Conservation (phyloP, 2,329 filamentous ascomycete species). For the Xylariaceae sp. region DNA sequence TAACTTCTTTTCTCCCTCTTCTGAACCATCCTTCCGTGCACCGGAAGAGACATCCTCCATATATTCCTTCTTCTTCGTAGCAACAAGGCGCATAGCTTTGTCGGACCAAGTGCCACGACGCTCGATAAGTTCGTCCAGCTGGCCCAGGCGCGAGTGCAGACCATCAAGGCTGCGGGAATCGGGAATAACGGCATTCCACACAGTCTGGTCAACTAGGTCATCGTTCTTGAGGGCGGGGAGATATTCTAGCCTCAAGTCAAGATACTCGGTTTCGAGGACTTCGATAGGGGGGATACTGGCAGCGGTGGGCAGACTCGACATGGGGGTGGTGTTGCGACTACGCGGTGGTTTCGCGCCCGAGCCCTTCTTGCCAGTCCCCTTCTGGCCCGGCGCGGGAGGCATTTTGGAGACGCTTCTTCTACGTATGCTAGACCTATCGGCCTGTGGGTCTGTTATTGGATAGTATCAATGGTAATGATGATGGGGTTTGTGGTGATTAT, state of each 20-base stretch:
- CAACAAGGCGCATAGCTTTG: constrained; percentile 67
- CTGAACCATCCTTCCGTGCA: constrained; percentile 44
- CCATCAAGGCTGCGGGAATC: constrained; percentile 61
- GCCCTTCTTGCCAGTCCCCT: constrained; percentile 63
- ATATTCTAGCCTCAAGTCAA: constrained; percentile 58
- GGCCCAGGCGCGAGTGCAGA: constrained; percentile 60
- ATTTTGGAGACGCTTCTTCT: constrained; percentile 41
- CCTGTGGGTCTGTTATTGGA: too few relatives aligned
- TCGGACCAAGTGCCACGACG: constrained; percentile 66
- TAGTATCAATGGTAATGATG: too few relatives aligned
- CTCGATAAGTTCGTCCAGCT: constrained; percentile 63
- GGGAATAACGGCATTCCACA: constrained; percentile 54
- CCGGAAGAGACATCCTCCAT: constrained; percentile 50
- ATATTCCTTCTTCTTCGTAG: constrained; percentile 60
- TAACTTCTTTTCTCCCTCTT: constrained; percentile 48
- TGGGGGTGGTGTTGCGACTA: constrained; percentile 76
- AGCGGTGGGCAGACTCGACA: constrained; percentile 42
- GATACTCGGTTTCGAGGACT: constrained; percentile 58
- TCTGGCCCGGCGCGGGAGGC: constrained; percentile 56
- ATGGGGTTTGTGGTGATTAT: too few relatives aligned
- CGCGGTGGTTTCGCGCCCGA: constrained; percentile 60
- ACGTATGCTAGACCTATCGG: too few relatives aligned
- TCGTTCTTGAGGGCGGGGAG: constrained; percentile 62
- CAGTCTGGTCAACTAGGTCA: constrained; percentile 62
- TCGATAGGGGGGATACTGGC: constrained; percentile 47